These are phyloP conservation scores for Tuctoria greenei DNA, from an alignment of 176 grass and related monocot genomes.

Conservation along the genomic window DNA sequence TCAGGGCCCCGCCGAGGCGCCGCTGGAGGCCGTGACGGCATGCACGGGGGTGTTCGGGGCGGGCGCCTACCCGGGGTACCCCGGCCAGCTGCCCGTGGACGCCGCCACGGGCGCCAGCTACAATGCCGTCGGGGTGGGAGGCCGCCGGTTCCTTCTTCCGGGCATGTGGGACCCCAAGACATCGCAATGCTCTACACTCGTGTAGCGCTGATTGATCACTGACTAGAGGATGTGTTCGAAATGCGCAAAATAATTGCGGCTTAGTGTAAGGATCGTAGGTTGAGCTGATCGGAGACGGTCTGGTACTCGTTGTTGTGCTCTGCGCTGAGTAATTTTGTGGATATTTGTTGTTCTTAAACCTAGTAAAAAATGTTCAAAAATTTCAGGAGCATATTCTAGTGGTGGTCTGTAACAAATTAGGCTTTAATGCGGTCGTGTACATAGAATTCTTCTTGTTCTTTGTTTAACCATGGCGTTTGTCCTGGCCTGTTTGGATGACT, in stretches of 20 bases:
- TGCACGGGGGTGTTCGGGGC: constrained; percentile 62
- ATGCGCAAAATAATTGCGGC: background rate
- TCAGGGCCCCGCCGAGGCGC: constrained; percentile 64
- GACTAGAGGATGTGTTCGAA: background rate
- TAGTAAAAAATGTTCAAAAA: no score
- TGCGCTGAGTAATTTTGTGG: background rate
- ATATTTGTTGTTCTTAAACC: constrained; percentile 9
- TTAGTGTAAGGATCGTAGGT: constrained; percentile 22
- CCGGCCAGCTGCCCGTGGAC: constrained; percentile 54
- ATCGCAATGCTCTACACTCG: constrained; percentile 57
- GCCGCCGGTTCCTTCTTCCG: constrained; percentile 53
- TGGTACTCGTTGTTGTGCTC: background rate
- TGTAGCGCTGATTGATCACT: constrained; percentile 5
- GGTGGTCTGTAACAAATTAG: background rate
- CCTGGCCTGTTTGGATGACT: background rate
- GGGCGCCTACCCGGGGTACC: constrained; percentile 63
- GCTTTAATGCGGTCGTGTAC: background rate
- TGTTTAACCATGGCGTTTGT: background rate
- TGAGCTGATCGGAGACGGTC: background rate
- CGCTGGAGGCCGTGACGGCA: constrained; percentile 64
- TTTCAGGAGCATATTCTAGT: background rate
- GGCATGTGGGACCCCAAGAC: constrained; percentile 82
- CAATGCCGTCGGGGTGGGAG: constrained; percentile 48
- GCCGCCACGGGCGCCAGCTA: constrained; percentile 55
- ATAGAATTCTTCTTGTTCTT: background rate